Evolutionary conservation across 257 asterid species (phyloP), one percentile per base, ranked within the genome.

Genomic region (Solanum sparsipilum): DNA sequence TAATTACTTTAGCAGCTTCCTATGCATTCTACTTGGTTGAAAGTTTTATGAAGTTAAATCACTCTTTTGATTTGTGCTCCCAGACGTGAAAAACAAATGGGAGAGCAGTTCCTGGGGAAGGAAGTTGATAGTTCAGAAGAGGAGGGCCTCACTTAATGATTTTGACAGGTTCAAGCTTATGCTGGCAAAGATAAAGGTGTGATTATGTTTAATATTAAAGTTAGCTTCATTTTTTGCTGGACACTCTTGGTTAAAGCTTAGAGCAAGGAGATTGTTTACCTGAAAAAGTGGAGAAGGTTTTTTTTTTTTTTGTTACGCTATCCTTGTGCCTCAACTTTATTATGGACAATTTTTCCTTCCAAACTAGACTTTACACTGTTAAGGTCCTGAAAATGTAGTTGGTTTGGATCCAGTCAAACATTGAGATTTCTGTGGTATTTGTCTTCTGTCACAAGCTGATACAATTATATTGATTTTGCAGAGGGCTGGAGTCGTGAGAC

Each of bases 61-160:
- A 27, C 39, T 9, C 68, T 18, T 82, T 10, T 48, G 79, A 70
- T 68, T 44, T 84, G 10, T 36, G 13, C 74, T 74, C 13, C 13
- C 71, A 89, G 91, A 89, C 13, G 91, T 89, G 68, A 89, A 87
- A 86, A 84, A 44, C 83, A 89, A 89, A 52, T 89, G 91, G 91
- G 91, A 89, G 81, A 89, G 85, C 35, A 89, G 91, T 84, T 89
- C 91, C 9, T 88, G 90, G 90, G 90, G 90, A 58, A 84, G 88
- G 16, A 88, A 88, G 83, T 56, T 88, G 88, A 89, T 87, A 1
- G 91, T 89, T 25, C 91, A 89, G 86, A 86, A 87, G 91, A 86
- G 88, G 86, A 83, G 91, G 86, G 89, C 89, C 21, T 39, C 89
- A 8, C 85, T 89, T 81, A 89, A 89, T 52, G 91, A 89, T 75